Conservation (phyloP, 1,139 yeast genomes). For the Geotrichum histeridarum region DNA sequence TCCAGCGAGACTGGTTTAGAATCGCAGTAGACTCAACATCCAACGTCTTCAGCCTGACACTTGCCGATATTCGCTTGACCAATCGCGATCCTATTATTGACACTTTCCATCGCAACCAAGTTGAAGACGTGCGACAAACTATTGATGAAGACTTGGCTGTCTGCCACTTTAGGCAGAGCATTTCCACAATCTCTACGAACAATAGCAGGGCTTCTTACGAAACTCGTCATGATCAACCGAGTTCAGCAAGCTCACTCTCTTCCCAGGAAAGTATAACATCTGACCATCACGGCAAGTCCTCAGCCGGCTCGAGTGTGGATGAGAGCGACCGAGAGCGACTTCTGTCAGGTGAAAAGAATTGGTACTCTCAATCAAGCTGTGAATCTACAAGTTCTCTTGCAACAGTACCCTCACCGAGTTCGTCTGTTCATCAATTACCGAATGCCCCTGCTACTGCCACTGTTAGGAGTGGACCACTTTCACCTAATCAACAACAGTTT, state of each 20-base stretch:
- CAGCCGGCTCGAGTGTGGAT: not conserved
- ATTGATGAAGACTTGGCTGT: conserved; percentile 7
- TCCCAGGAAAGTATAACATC: conserved; percentile 3
- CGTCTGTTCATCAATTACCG: too few species aligned
- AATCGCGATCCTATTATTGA: conserved; percentile 13
- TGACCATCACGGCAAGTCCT: not conserved
- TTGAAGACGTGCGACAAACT: not conserved
- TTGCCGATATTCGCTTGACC: conserved; percentile 7
- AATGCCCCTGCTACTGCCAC: too few species aligned
- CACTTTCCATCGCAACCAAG: conserved; percentile 3
- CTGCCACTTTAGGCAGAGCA: conserved; percentile 3
- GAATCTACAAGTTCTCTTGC: too few species aligned
- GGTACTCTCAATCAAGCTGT: too few species aligned
- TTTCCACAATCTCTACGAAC: conserved; percentile 5
- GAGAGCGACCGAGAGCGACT: too few species aligned
- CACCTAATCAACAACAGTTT: too few species aligned
- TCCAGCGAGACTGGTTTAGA: conserved; percentile 31
- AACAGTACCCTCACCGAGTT: too few species aligned
- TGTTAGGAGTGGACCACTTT: too few species aligned
- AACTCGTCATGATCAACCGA: not conserved
- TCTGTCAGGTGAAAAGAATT: too few species aligned
- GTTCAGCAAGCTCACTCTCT: conserved; percentile 13
- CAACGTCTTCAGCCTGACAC: conserved; percentile 20
- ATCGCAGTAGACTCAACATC: conserved; percentile 30
- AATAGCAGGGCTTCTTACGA: conserved; percentile 3